Evolutionary conservation across 169 alveolate species (phyloP), one percentile per base, ranked within the genome.

Genomic region (Eimeria sp.): DNA sequence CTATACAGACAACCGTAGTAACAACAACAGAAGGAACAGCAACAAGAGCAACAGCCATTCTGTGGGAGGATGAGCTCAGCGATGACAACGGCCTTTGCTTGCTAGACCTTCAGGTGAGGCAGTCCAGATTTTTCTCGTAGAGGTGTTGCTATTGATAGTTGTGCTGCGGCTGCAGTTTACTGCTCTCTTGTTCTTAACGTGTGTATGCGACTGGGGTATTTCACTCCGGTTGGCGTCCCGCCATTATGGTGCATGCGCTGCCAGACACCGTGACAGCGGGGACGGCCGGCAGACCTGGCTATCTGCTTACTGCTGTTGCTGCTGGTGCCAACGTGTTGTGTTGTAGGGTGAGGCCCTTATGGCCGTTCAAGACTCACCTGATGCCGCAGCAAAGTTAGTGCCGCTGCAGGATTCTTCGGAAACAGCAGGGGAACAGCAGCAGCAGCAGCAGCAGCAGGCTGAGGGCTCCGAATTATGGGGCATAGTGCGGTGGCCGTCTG

Each of bases 281-380:
- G 61, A 54, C 16, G 70, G 5, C 70, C 18, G 5, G 70, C 70
- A 61, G 70, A 61, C 7, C 27, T 0, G 20, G n/a, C 2, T 25
- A 20, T 5, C n/a, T 43, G 86, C 30, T 75, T 75, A 25, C 58
- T 13, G 61, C 30, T 34, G 45, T 34, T 34, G 27, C 58, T 75
- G 58, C 57, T 75, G 86, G 58, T 34, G 86, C 57, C 27, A 6
- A 34, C 58, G n/a, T 34, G 57, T 30, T 34, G n/a, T 25, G 20
- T 40, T 84, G 80, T 61, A 84, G 92, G 92, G 92, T n/a, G 92
- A 84, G 78, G 92, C 80, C 22, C 45, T 84, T 16, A 25, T 84
- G 76, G 78, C 92, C 43, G 40, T 58, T 84, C 92, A 84, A n/a
- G 92, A 13, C 3, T 58, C 92, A 25, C 13, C 92, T 43, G 58